Evolutionary conservation across 441 rosid genomes (phyloP).

Genomic region (Pelargonium cotyledonis): DNA sequence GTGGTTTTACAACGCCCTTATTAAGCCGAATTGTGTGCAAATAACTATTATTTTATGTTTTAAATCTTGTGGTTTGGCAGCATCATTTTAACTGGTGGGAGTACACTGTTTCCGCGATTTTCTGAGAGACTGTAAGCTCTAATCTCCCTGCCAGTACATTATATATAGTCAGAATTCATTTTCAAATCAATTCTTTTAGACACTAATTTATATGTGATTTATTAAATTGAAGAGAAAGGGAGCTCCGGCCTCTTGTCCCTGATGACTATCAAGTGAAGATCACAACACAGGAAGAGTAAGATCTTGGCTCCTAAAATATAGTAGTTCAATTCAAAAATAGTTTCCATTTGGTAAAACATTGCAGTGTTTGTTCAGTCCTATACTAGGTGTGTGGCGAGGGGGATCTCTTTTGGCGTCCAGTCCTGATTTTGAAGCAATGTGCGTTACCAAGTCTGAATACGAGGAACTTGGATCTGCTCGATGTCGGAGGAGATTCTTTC

Average conservation of each 20-base stretch:
- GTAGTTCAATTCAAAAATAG: slow-evolving; percentile 15
- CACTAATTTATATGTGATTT: slow-evolving; percentile 4
- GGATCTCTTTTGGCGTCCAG: slow-evolving; percentile 94
- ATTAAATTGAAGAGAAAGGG: slow-evolving; percentile 54
- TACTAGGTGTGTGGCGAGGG: slow-evolving; percentile 92
- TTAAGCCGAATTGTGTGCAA: not conserved
- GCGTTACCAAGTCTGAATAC: slow-evolving; percentile 82
- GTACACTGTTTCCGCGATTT: slow-evolving; percentile 73
- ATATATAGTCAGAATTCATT: not conserved
- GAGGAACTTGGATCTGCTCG: slow-evolving; percentile 93
- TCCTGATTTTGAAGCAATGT: slow-evolving; percentile 83
- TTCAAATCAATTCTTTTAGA: slow-evolving; percentile 1
- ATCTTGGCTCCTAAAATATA: slow-evolving; percentile 18
- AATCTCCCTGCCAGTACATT: slow-evolving; percentile 9
- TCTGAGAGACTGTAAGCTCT: slow-evolving; percentile 71
- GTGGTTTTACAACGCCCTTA: slow-evolving; percentile 26
- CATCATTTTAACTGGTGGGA: slow-evolving; percentile 89
- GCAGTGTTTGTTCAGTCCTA: slow-evolving; percentile 47
- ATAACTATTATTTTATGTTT: slow-evolving; percentile 16
- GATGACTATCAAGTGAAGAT: slow-evolving; percentile 72
- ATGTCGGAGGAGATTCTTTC: slow-evolving; percentile 77
- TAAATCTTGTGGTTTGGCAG: slow-evolving; percentile 36
- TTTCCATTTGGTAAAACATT: slow-evolving; percentile 17
- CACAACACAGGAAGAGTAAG: slow-evolving; percentile 78
- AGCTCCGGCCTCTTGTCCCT: slow-evolving; percentile 92